Evolutionary conservation across 73 alveolate genomes (phyloP).

Genomic region (Stentor roeselii): DNA sequence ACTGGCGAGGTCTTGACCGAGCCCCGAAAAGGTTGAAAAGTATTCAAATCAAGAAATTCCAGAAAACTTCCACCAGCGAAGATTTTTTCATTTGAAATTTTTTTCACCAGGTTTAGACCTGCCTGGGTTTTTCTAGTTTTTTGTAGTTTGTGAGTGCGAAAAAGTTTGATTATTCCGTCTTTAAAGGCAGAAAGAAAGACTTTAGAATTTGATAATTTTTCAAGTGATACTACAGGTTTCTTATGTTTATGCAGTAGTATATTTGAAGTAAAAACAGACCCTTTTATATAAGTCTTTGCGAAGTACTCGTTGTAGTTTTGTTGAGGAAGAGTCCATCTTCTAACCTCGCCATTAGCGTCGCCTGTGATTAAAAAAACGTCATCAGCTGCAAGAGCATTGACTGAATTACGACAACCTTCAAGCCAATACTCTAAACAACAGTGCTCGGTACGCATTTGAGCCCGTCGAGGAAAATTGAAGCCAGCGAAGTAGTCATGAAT

Average conservation of each 20-base stretch:
- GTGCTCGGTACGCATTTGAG: neutral
- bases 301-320: neutral
- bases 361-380: neutral
- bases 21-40: neutral
- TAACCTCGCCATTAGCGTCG: neutral
- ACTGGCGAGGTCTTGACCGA: neutral
- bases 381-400: neutral
- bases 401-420: neutral
- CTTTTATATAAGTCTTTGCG: neutral
- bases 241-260: neutral
- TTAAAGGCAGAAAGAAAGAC: neutral
- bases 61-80: neutral
- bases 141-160: neutral
- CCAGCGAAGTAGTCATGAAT: neutral
- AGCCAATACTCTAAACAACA: neutral
- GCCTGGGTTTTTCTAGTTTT: neutral
- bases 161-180: neutral
- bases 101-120: neutral
- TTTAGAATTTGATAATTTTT: neutral
- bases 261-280: neutral
- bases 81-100: too few relatives aligned
- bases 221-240: neutral
- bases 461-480: neutral
- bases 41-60: neutral
- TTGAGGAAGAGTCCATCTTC: neutral